Percentiles rank a stretch among this genome's conserved stretches.
phyloP scores from a whole-genome alignment of 495 filamentous ascomycete genomes.

The Talaromyces borbonicus region DNA sequence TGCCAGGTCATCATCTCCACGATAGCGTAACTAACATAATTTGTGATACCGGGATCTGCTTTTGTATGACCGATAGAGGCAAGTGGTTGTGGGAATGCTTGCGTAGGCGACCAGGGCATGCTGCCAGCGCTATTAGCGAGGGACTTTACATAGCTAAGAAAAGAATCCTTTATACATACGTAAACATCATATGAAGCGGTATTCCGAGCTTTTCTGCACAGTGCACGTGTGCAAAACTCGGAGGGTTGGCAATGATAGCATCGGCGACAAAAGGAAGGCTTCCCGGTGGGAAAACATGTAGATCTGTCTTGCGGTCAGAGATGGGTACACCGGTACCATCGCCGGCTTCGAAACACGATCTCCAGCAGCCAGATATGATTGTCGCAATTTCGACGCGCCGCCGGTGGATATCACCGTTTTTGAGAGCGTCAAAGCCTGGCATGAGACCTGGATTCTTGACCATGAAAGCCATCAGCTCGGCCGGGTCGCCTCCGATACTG shows the following conservation, averaged over 20 bases:
- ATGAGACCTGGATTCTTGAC: conserved; percentile 76
- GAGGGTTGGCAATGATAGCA: conserved; percentile 77
- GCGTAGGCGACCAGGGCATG: conserved; percentile 51
- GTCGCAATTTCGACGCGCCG: conserved; percentile 57
- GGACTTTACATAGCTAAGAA: not conserved
- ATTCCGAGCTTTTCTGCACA: conserved; percentile 73
- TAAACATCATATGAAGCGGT: conserved; percentile 77
- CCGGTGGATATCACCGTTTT: conserved; percentile 56
- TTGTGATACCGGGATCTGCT: conserved; percentile 47
- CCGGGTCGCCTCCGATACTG: conserved; percentile 67
- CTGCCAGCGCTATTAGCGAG: conserved; percentile 15
- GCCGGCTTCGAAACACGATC: conserved; percentile 57
- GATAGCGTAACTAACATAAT: conserved; percentile 64
- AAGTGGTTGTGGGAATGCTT: conserved; percentile 45
- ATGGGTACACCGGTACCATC: conserved; percentile 46
- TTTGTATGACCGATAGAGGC: conserved; percentile 44
- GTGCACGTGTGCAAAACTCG: conserved; percentile 72
- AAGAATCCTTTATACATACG: conserved; percentile 33
- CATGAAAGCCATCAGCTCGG: conserved; percentile 79
- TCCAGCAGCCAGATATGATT: conserved; percentile 72
- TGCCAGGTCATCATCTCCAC: conserved; percentile 79
- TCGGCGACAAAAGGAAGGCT: conserved; percentile 66
- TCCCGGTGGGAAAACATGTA: conserved; percentile 23
- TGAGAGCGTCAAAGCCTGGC: conserved; percentile 56
- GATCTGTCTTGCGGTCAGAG: conserved; percentile 27